Conservation (phyloP, 768 basidiomycete species). For the Phaffia tasmanica region DNA sequence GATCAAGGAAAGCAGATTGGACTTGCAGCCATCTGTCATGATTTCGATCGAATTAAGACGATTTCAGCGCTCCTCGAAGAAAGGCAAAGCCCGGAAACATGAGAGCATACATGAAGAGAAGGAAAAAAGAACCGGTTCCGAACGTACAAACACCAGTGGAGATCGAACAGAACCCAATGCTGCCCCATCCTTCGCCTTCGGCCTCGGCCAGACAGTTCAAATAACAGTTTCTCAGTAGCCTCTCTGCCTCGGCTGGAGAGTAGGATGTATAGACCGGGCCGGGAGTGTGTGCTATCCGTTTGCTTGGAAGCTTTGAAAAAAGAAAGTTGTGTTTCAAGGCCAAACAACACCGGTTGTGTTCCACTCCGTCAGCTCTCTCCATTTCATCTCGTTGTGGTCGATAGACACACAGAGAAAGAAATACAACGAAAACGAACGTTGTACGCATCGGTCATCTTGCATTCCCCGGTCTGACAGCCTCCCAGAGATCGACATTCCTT, state of each 20-base stretch:
- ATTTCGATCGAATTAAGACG: too few species aligned
- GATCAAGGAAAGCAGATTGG: neutral
- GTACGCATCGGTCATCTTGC: constrained; percentile 38
- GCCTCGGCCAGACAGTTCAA: constrained; percentile 32
- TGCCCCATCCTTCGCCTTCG: constrained; percentile 28
- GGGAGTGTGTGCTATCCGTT: constrained; percentile 37
- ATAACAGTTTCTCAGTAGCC: constrained; percentile 35
- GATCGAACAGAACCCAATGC: constrained; percentile 37
- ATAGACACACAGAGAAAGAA: neutral
- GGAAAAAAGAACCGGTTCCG: neutral
- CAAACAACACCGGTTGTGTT: neutral
- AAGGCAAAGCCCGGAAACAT: neutral
- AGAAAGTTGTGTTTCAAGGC: neutral
- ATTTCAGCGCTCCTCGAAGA: too few species aligned
- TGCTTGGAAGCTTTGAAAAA: constrained; percentile 35
- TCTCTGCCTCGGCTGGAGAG: constrained; percentile 27
- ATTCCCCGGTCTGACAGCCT: constrained; percentile 39
- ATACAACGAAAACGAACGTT: constrained; percentile 14
- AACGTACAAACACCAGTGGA: constrained; percentile 27
- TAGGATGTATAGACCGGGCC: constrained; percentile 36
- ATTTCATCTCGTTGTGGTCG: neutral
- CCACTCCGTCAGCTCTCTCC: neutral
- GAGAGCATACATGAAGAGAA: neutral
- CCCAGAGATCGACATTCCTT: constrained; percentile 35
- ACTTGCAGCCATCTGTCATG: too few species aligned